A percentile compares a stretch with the other conserved stretches of the same genome.
Evolutionary conservation across 768 basidiomycete species (phyloP).

Genomic region (Daedalea quercina): DNA sequence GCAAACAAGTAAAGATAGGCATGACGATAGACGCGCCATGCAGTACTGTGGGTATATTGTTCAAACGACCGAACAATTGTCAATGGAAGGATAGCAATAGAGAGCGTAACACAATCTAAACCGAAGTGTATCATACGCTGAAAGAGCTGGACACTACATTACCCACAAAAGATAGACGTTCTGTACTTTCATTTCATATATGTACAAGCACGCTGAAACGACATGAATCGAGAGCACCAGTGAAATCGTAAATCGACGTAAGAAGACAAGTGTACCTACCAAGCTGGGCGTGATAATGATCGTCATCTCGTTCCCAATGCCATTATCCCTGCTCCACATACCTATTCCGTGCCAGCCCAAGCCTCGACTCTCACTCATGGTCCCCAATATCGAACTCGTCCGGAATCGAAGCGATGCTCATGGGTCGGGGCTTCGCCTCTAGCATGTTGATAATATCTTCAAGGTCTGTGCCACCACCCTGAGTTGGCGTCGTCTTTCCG

Average conservation of each 20-base stretch:
- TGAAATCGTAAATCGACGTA: not conserved
- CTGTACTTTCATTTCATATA: not conserved
- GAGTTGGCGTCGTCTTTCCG: constrained; percentile 8
- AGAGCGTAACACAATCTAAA: not conserved
- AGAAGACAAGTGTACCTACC: not conserved
- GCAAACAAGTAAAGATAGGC: too few species aligned
- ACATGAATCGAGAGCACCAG: not conserved
- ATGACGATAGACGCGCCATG: not conserved
- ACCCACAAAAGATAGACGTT: not conserved
- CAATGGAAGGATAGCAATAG: not conserved
- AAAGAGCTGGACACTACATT: not conserved
- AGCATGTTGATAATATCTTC: constrained; percentile 66
- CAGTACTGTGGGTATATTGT: not conserved
- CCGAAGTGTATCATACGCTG: not conserved
- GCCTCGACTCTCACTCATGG: constrained; percentile 1
- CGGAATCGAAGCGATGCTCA: constrained; percentile 12
- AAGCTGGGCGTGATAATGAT: not conserved
- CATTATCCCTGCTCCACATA: too few species aligned
- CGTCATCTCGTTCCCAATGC: not conserved
- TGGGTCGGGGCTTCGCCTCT: constrained; percentile 29
- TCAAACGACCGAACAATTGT: not conserved
- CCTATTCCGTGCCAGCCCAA: too few species aligned
- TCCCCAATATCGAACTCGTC: constrained; percentile 15
- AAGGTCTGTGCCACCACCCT: constrained; percentile 33
- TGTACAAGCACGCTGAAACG: not conserved